These are phyloP conservation scores for Gyromitra esculenta DNA, from an alignment of 2,329 filamentous ascomycete genomes.

Conservation along the genomic window DNA sequence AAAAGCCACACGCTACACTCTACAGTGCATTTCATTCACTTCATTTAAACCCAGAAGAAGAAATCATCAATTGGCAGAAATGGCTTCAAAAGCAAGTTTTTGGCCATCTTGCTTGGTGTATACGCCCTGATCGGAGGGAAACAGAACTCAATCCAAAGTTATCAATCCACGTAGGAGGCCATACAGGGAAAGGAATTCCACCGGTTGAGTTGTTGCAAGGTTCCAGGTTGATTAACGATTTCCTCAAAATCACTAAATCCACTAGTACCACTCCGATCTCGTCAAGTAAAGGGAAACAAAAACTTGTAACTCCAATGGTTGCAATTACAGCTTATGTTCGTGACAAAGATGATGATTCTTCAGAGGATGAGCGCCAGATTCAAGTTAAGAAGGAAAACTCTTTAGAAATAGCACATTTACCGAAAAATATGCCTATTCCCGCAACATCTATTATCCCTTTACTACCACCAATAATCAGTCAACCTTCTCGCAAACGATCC, in stretches of 20 bases:
- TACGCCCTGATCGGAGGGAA: not conserved
- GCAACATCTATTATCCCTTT: too few relatives aligned
- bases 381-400: not conserved
- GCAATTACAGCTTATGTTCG: not conserved
- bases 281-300: not conserved
- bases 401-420: not conserved
- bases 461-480: not conserved
- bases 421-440: too few relatives aligned
- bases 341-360: not conserved
- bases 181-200: not conserved
- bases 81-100: constrained; percentile 5
- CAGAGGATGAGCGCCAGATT: not conserved
- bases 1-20: not conserved
- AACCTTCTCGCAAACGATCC: not conserved
- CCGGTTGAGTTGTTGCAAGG: not conserved
- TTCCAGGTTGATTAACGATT: not conserved
- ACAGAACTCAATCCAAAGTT: constrained; percentile 7
- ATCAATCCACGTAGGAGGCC: not conserved
- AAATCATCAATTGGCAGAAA: not conserved
- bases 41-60: not conserved
- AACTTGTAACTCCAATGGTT: not conserved
- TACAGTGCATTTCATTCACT: constrained; percentile 6
- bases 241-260: not conserved
- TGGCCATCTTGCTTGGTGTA: constrained; percentile 9
- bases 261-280: not conserved